A percentile compares a stretch with the other conserved stretches of the same genome.
These are phyloP conservation scores for Tylopilus felleus DNA, from an alignment of 768 basidiomycete genomes.

Conservation along the genomic window DNA sequence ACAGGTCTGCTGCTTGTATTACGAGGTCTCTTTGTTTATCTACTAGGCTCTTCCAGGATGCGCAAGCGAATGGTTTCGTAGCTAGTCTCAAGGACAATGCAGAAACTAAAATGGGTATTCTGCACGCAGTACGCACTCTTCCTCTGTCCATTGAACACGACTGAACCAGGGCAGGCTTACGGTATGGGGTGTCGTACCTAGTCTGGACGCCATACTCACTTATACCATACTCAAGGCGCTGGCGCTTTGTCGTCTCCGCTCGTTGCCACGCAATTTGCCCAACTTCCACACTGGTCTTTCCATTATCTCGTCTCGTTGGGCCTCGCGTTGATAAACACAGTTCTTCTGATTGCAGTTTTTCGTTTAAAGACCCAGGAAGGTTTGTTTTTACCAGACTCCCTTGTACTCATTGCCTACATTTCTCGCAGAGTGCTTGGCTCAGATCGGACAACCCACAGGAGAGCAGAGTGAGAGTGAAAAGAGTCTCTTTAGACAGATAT, in stretches of 20 bases:
- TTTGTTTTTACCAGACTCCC: conserved; percentile 23
- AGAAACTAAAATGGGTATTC: conserved; percentile 38
- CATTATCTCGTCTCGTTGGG: conserved; percentile 73
- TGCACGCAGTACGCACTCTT: conserved; percentile 35
- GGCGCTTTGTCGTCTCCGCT: conserved; percentile 71
- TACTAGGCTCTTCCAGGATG: conserved; percentile 31
- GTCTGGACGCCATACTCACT: conserved; percentile 5
- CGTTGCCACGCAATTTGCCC: conserved; percentile 77
- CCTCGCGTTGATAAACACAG: conserved; percentile 55
- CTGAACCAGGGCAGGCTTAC: conserved; percentile 24
- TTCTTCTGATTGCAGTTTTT: conserved; percentile 56
- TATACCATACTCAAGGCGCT: conserved; percentile 40
- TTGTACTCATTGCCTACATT: conserved; percentile 1
- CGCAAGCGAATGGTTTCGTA: conserved; percentile 47
- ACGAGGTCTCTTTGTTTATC: background rate
- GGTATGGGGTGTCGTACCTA: conserved; percentile 24
- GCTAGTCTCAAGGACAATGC: conserved; percentile 37
- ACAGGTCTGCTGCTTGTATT: conserved; percentile 34
- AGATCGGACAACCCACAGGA: conserved; percentile 48
- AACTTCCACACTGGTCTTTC: conserved; percentile 65
- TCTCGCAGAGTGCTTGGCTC: conserved; percentile 46
- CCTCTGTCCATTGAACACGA: background rate
- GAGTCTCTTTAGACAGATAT: conserved; percentile 48
- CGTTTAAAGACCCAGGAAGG: conserved; percentile 70
- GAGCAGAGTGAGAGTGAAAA: conserved; percentile 35